Base-by-base conservation (phyloP, 768 basidiomycete genomes). In the Pisolithus sp. region DNA sequence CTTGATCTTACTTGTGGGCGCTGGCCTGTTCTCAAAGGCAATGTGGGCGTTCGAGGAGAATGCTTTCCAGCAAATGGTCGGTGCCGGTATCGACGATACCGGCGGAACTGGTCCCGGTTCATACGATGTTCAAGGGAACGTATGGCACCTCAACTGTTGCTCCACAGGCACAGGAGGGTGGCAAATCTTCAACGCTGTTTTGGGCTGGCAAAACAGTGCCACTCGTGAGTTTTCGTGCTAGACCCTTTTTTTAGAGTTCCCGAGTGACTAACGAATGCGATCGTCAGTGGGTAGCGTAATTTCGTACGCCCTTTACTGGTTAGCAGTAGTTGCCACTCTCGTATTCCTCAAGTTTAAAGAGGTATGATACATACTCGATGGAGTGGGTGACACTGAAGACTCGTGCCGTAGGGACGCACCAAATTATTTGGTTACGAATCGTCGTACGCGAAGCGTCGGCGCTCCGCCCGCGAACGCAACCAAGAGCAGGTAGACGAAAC, bases 271-370 rank as follows among this genome's bases (percentile, higher is more conserved):
- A 36, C 13, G 34, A 12, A 48, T 18, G 42, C 46, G 9, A 34
- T 40, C 20, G 53, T 7, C 54, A 81, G 79, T 85, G 53, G 92
- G 94, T 12, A 79, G 85, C 1, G 77, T 97, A 20, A 73, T 95
- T n/a, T 73, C 83, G 0, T 98, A 97, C 66, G 81, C 90, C 45
- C 87, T 91, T 68, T 97, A 94, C 74, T 97, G 94, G 94, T 57
- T 96, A 54, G 80, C 84, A 12, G 88, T 87, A 57, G 82, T 94
- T 43, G 77, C 62, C 31, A 72, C 73, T 3, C 76, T 98, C 48
- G 62, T 87, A 47, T 78, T 69, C 57, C 70, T 88, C 73, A 90
- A 90, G 69, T 88, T 68, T 61, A 73, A 59, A 48, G 80, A 82
- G 73, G 81, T 76, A 54, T 51, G 68, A 59, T 39, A 7, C 13